Evolutionary conservation across 768 basidiomycete genomes (phyloP), one percentile per base, ranked within the genome.

Genomic region (Asterophora parasitica): DNA sequence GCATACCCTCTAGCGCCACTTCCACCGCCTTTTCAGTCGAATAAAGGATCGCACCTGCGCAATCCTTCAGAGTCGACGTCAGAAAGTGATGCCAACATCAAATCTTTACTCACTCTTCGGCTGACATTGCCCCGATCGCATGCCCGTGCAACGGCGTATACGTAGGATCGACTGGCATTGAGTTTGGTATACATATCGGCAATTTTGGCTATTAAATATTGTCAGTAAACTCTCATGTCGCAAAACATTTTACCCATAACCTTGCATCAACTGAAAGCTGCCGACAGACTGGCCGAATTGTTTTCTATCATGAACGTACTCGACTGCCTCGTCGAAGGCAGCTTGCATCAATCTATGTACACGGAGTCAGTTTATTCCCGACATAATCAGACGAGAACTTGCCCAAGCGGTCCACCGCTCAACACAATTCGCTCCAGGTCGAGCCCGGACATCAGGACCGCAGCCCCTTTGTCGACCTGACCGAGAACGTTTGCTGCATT

Each of bases 181-280:
- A 96, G 70, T 63, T 88, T 92, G 7, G 93, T 95, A 62, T 95
- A 95, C 92, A 95, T 95, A 64, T 95, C 92, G 54, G 85, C 85
- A 42, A 88, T 82, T 63, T 89, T 90, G 48, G 77, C 88, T 88
- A 58, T 12, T 31, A 42, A 50, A 15, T 11, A 50, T 48, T 54
- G 43, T 51, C 36, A 51, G 50, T 55, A 17, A 53, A 46, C 52
- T 37, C 39, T 35, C 30, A 36, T 58, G 26, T 47, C 51, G 52
- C 44, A 50, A 44, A 51, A 20, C 32, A 31, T 39, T 43, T 42
- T 42, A 41, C 17, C 15, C 52, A 69, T 59, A 61, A 82, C 92
- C 93, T 79, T 96, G 94, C 89, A 97, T 96, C 48, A 96, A 62
- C 65, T 96, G 93, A 75, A 96, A 95, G 28, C 86, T 86, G 16